These are phyloP conservation scores for Sporormia fimetaria DNA, from an alignment of 495 filamentous ascomycete species.

Conservation along the genomic window DNA sequence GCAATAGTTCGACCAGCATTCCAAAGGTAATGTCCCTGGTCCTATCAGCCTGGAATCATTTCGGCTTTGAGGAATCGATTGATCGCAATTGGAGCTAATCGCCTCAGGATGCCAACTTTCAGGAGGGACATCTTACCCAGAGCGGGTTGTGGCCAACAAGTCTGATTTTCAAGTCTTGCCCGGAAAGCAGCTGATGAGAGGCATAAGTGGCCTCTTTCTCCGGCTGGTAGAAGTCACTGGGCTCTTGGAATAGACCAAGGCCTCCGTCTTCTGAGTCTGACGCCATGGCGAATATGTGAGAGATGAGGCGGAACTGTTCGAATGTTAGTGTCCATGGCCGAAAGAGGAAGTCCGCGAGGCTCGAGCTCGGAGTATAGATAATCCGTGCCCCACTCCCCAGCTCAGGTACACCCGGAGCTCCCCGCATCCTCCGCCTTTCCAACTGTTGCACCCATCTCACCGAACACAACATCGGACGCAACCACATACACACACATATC, in stretches of 20 bases:
- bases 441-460: too few relatives aligned
- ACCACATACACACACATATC: too few relatives aligned
- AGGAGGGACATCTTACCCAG: constrained; percentile 47
- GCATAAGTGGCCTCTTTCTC: constrained; percentile 57
- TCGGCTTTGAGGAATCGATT: background rate
- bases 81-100: too few relatives aligned
- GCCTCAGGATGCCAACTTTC: background rate
- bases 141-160: constrained; percentile 84
- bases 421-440: too few relatives aligned
- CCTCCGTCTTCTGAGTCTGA: constrained; percentile 32
- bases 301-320: background rate
- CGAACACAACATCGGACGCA: too few relatives aligned
- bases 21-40: constrained; percentile 78
- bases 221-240: constrained; percentile 62
- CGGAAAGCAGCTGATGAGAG: constrained; percentile 55
- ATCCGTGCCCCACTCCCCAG: too few relatives aligned
- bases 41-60: constrained; percentile 6
- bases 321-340: background rate
- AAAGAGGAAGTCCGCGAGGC: background rate
- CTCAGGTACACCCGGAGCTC: too few relatives aligned
- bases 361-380: too few relatives aligned
- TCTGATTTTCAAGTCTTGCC: constrained; percentile 55
- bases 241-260: constrained; percentile 61
- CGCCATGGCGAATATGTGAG: constrained; percentile 6
- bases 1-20: constrained; percentile 69